Evolutionary conservation across 345 rosid species (phyloP).

Genomic region (Citrus australasica): DNA sequence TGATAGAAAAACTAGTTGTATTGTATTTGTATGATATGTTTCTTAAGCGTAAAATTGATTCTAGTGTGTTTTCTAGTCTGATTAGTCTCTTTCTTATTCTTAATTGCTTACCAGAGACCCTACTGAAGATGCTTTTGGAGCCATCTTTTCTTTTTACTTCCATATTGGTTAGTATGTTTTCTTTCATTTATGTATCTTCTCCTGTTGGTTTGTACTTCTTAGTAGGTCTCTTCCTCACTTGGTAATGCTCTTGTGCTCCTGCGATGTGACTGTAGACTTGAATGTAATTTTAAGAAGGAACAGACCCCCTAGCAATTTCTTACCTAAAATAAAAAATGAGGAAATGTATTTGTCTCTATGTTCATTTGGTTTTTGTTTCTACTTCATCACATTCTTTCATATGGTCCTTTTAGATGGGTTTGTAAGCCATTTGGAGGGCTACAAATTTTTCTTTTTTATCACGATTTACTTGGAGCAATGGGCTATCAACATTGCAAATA

Average conservation of each 20-base stretch:
- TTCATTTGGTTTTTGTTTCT: background rate
- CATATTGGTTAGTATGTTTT: constrained; percentile 40
- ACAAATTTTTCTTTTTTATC: background rate
- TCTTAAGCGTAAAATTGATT: background rate
- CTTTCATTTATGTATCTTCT: background rate
- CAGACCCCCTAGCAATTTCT: too few relatives aligned
- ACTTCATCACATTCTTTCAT: background rate
- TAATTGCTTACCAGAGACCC: constrained; percentile 36
- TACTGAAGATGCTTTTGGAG: constrained; percentile 47
- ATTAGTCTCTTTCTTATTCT: background rate
- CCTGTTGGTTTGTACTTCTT: background rate
- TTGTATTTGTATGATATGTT: background rate
- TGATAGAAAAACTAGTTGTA: background rate
- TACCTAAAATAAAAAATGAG: background rate
- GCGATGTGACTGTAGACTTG: background rate
- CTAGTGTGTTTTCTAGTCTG: background rate
- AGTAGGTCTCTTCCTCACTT: background rate
- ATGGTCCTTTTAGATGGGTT: background rate
- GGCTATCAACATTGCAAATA: background rate
- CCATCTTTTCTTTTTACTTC: constrained; percentile 36
- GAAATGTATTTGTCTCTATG: background rate
- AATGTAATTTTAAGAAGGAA: background rate
- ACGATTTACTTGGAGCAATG: background rate
- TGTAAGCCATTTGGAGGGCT: background rate
- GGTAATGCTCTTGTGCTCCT: background rate